phyloP scores from a whole-genome alignment of 345 rosid species.

The Cochlearia excelsa region DNA sequence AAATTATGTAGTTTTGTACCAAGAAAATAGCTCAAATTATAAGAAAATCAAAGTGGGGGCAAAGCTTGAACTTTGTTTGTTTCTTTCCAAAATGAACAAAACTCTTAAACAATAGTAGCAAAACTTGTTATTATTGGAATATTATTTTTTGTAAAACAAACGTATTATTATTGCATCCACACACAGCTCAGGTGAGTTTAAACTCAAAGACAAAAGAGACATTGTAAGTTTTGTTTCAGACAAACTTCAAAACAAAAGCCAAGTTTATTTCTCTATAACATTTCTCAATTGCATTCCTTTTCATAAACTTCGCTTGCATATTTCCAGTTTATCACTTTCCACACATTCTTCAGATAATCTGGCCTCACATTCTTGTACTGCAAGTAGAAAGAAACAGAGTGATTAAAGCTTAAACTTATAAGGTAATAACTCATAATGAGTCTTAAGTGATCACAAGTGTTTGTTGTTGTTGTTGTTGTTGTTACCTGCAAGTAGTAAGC shows the following conservation, averaged over 20 bases:
- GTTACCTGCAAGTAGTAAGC: conserved; percentile 95
- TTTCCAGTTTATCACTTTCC: conserved; percentile 95
- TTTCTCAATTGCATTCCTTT: conserved; percentile 47
- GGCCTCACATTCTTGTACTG: conserved; percentile 93
- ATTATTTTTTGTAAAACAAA: too few relatives aligned
- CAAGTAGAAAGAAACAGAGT: conserved; percentile 7
- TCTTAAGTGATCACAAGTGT: neutral
- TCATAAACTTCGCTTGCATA: conserved; percentile 64
- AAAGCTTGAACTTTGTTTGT: neutral
- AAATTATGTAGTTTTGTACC: conserved; percentile 4
- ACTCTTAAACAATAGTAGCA: too few relatives aligned
- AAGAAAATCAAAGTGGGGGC: neutral
- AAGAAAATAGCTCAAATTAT: conserved; percentile 2
- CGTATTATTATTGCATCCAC: too few relatives aligned
- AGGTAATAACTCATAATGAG: conserved; percentile 1
- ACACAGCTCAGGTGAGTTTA: conserved; percentile 3
- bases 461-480: neutral
- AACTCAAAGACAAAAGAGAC: conserved; percentile 23
- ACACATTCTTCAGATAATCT: conserved; percentile 85
- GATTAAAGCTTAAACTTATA: neutral
- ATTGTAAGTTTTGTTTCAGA: conserved; percentile 15
- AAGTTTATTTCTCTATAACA: neutral
- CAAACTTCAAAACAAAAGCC: conserved; percentile 10
- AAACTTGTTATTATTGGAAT: too few relatives aligned
- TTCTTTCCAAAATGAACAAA: too few relatives aligned